Conservation (phyloP, 768 basidiomycete genomes). For the Calocybe indica region DNA sequence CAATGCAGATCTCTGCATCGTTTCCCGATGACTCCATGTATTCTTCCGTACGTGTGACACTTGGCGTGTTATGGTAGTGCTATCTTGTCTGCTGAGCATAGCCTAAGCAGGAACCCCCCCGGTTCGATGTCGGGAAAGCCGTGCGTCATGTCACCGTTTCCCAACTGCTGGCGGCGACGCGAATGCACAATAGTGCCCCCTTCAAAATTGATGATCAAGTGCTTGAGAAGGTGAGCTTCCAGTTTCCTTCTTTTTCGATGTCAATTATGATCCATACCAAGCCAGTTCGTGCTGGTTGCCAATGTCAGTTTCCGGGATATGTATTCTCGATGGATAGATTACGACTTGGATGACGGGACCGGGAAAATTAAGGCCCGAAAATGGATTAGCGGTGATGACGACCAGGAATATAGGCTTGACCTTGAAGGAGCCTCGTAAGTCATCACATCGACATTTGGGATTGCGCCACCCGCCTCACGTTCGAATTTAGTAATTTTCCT, state of each 20-base stretch:
- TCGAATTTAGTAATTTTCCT: constrained; percentile 46
- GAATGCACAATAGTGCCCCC: constrained; percentile 7
- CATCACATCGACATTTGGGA: not conserved
- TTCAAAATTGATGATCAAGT: constrained; percentile 15
- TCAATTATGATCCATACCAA: constrained; percentile 14
- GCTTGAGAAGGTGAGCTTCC: constrained; percentile 22
- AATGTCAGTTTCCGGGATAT: constrained; percentile 56
- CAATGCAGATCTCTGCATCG: too few species aligned
- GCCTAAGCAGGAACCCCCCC: not conserved
- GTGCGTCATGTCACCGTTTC: constrained; percentile 25
- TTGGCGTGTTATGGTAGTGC: too few species aligned
- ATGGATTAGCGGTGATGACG: constrained; percentile 47
- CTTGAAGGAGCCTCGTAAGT: constrained; percentile 8
- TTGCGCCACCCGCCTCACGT: not conserved
- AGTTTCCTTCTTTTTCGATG: not conserved
- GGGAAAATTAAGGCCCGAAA: constrained; percentile 36
- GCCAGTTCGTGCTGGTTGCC: constrained; percentile 69
- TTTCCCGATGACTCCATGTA: too few species aligned
- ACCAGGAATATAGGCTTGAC: not conserved
- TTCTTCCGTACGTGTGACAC: too few species aligned
- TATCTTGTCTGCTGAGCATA: too few species aligned
- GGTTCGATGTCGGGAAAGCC: constrained; percentile 1
- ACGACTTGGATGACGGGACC: constrained; percentile 35
- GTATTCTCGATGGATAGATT: constrained; percentile 67
- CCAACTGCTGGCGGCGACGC: constrained; percentile 13